Base-by-base conservation (phyloP, 225 moss, liverwort and hornwort genomes). In the Pseudoscleropodium purum region DNA sequence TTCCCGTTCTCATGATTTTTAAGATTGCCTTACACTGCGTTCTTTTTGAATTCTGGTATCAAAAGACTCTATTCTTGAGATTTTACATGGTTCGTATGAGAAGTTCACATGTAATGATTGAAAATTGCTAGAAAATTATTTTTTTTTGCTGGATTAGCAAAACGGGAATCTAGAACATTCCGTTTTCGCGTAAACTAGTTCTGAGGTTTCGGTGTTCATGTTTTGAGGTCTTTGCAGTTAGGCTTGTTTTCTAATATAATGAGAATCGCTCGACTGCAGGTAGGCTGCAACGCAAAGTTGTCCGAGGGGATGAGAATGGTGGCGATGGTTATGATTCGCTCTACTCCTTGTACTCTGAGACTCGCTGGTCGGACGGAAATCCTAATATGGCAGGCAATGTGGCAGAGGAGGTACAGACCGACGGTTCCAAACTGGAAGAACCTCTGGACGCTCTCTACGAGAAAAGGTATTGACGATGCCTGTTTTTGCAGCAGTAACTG, bases 371-470 rank as follows among this genome's bases (percentile, higher is more conserved):
- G 57, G 92, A 92, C 59, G 91, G 90, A 63, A 94, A 92, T 79
- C 88, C 91, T 10, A 91, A 92, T 73, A 60, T 72, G 62, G 82
- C 62, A 74, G 85, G 66, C 7, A 91, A 87, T 54, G 45, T 84
- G 43, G 82, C 45, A 79, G 87, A 79, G 88, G 89, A 90, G 87
- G 82, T 76, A 25, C 91, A 87, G 81, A 60, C 77, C 65, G 77
- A 41, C 69, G 87, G 51, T 66, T 66, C 30, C 83, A 89, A 77
- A 29, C 69, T 94, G 18, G 94, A 94, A 80, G 47, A 34, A n/a
- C 87, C 79, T 56, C 66, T 92, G 45, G 94, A 94, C 66, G 82
- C 92, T 24, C 91, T 94, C 19, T 92, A 90, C 15, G 92, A 92
- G 83, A 94, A 90, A 79, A 94, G 92, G 94, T 92, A 91, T 86